A percentile compares a stretch with the other conserved stretches of the same genome.
Evolutionary conservation across 805 yeast species (phyloP).

Genomic region (Monosporozyma siamensis): DNA sequence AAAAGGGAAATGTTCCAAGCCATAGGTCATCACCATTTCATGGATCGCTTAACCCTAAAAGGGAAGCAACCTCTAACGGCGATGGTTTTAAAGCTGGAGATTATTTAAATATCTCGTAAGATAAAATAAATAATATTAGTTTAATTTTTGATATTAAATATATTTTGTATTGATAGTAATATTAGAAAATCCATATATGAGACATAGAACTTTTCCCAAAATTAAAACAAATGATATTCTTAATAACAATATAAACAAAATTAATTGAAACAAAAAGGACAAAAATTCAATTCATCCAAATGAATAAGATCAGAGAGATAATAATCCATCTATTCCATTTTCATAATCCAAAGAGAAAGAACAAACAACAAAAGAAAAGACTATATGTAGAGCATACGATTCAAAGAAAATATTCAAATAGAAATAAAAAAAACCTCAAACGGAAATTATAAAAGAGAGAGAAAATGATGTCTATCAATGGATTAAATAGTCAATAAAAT

Average conservation of each 20-base stretch:
- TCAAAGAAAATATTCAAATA: too few species aligned
- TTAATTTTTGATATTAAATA: slow-evolving; percentile 10
- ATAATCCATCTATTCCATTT: too few species aligned
- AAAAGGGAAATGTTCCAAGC: slow-evolving; percentile 50
- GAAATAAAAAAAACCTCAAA: too few species aligned
- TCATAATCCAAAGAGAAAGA: too few species aligned
- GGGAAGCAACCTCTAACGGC: slow-evolving; percentile 86
- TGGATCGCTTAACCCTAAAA: slow-evolving; percentile 58
- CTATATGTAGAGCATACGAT: too few species aligned
- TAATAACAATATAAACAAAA: too few species aligned
- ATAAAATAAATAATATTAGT: slow-evolving; percentile 2
- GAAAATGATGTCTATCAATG: slow-evolving; percentile 1
- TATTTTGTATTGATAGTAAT: not conserved
- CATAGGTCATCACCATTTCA: slow-evolving; percentile 96
- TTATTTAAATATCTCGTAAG: not conserved
- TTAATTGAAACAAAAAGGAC: too few species aligned
- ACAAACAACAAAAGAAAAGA: too few species aligned
- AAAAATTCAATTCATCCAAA: too few species aligned
- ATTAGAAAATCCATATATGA: not conserved
- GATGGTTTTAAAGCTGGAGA: slow-evolving; percentile 91
- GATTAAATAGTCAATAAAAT: not conserved
- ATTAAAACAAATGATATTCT: too few species aligned
- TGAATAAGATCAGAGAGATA: too few species aligned
- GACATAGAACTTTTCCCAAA: not conserved
- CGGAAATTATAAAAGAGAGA: not conserved